These are phyloP conservation scores for Acanthamoeba royreba DNA, from an alignment of 208 protist species.

Conservation along the genomic window DNA sequence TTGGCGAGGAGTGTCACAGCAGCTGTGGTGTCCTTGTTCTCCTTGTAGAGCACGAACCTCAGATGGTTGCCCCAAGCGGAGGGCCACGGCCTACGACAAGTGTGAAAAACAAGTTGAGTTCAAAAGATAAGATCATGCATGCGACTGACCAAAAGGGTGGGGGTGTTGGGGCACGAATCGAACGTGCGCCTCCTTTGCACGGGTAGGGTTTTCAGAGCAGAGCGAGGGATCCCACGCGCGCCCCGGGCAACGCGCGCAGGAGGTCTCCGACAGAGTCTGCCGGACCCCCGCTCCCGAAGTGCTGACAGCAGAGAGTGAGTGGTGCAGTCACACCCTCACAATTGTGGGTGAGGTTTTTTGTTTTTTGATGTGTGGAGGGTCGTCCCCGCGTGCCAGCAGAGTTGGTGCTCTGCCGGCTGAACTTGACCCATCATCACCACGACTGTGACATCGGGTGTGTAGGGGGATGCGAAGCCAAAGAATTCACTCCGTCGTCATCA, in stretches of 20 bases:
- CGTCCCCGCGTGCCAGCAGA: too few relatives aligned
- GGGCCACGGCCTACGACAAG: neutral
- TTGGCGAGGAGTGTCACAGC: neutral
- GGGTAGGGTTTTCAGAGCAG: neutral
- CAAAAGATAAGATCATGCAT: neutral
- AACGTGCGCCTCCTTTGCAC: neutral
- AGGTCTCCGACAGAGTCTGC: too few relatives aligned
- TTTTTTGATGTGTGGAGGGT: too few relatives aligned
- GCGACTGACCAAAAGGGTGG: neutral
- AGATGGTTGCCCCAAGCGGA: neutral
- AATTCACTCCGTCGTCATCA: too few relatives aligned
- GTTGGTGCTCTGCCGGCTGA: too few relatives aligned
- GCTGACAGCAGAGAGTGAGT: too few relatives aligned
- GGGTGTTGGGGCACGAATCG: neutral
- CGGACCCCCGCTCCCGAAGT: too few relatives aligned
- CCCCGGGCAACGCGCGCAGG: neutral
- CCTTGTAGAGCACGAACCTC: slow-evolving; percentile 44
- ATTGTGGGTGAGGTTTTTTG: too few relatives aligned
- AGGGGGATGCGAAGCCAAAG: too few relatives aligned
- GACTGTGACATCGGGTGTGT: too few relatives aligned
- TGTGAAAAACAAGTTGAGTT: neutral
- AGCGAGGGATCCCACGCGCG: neutral
- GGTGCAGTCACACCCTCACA: too few relatives aligned
- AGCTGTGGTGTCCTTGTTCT: slow-evolving; percentile 45
- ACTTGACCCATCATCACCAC: too few relatives aligned